Base-by-base conservation (phyloP, 495 filamentous ascomycete species). In the Xanthoparmelia taractica region DNA sequence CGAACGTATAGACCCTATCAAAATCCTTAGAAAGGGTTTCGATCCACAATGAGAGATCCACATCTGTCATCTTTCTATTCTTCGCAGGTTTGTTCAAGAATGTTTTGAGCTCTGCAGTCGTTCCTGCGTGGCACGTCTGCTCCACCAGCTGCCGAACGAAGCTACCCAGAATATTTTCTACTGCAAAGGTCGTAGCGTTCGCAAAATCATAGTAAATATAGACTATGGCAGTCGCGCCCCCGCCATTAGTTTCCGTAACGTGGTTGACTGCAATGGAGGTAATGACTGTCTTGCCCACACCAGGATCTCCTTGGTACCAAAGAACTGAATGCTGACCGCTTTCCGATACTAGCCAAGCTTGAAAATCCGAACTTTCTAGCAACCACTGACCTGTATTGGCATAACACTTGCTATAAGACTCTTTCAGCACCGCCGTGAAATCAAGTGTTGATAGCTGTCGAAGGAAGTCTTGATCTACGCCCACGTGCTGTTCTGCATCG, bases 261-360 rank as follows among this genome's bases (percentile, higher is more conserved):
- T 48, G n/a, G 25, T 64, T 64, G 23, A 64, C 45, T 13, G 57
- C 62, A 40, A 64, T 52, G 4, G 62, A 64, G 15, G 62, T 64
- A 20, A 64, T 25, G 27, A 64, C 41, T 10, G 56, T 64, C 29
- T 64, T 64, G 20, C 56, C 62, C 15, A 40, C 40, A 29, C 62
- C 56, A 50, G 55, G 62, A 37, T 52, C 52, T 20, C 62, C 62
- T 40, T 43, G 25, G 34, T 33, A 43, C 62, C 62, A 59, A n/a
- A 59, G 62, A 29, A 64, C 47, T 20, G 62, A 50, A 37, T 13
- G 18, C 15, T 25, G 37, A 36, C 38, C 23, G 43, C 31, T 56
- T 31, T 56, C 36, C 6, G 27, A 43, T 0, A 25, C 10, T 5
- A 40, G 41, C 62, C 62, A 64, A 7, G 29, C 20, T 37, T 50